These are phyloP conservation scores for Periconia macrospinosa DNA, from an alignment of 2,329 filamentous ascomycete genomes.

Conservation along the genomic window DNA sequence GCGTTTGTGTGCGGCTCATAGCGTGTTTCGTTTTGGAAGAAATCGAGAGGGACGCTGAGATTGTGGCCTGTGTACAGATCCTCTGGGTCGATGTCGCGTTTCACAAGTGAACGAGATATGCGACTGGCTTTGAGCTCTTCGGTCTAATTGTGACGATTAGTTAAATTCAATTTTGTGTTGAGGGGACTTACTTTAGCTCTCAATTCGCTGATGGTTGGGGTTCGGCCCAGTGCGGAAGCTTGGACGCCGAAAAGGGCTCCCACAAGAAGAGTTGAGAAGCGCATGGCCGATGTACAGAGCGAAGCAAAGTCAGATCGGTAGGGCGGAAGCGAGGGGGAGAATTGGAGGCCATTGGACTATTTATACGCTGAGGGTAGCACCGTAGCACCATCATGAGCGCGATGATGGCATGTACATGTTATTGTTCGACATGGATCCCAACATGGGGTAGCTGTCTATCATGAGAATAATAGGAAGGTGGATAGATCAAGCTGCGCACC, in stretches of 20 bases:
- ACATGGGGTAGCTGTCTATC: slow-evolving; percentile 1
- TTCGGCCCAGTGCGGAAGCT: slow-evolving; percentile 22
- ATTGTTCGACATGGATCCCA: not conserved
- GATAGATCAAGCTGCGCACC: slow-evolving; percentile 1
- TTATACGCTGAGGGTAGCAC: not conserved
- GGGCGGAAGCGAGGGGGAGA: not conserved
- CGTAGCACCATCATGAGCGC: not conserved
- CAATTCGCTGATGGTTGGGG: slow-evolving; percentile 19
- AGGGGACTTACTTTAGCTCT: slow-evolving; percentile 23
- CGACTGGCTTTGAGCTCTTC: slow-evolving; percentile 16
- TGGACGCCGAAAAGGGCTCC: slow-evolving; percentile 28
- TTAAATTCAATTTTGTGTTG: not conserved
- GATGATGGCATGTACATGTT: slow-evolving; percentile 1
- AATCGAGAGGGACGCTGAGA: slow-evolving; percentile 67
- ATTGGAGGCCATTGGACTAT: not conserved
- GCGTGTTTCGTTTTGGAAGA: slow-evolving; percentile 77
- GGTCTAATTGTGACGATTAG: slow-evolving; percentile 12
- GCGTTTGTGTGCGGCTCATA: slow-evolving; percentile 76
- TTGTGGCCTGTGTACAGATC: slow-evolving; percentile 53
- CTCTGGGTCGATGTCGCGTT: slow-evolving; percentile 38
- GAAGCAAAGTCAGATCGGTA: not conserved
- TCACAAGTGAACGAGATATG: slow-evolving; percentile 16
- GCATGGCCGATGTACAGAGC: slow-evolving; percentile 3
- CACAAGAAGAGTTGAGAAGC: slow-evolving; percentile 3
- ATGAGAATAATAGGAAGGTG: slow-evolving; percentile 12